A percentile compares a stretch with the other conserved stretches of the same genome.
phyloP scores from a whole-genome alignment of 306 rosid genomes.

The Prunus mira region DNA sequence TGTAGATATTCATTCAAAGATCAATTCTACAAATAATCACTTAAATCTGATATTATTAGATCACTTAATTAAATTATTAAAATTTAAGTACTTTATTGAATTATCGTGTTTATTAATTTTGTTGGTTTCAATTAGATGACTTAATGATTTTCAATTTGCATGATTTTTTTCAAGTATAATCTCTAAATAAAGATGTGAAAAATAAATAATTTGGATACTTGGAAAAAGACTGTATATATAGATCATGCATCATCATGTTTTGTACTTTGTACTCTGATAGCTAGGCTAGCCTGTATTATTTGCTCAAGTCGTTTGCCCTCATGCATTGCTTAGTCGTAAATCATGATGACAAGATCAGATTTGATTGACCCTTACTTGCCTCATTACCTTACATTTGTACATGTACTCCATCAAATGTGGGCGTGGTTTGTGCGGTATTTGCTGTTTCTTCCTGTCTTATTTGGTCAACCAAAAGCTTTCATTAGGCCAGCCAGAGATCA shows the following conservation, averaged over 20 bases:
- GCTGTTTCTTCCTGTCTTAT: background rate
- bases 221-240: background rate
- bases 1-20: no score
- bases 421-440: background rate
- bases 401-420: background rate
- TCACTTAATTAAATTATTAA: no score
- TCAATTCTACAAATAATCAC: accelerated
- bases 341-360: background rate
- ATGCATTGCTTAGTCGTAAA: background rate
- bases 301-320: background rate
- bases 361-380: background rate
- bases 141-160: no score
- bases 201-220: no score
- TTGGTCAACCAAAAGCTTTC: background rate
- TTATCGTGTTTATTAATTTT: no score
- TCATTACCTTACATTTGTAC: background rate
- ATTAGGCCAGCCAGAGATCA: background rate
- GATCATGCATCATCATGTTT: background rate
- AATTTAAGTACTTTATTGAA: no score
- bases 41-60: no score
- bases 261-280: background rate
- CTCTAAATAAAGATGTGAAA: no score
- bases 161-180: no score
- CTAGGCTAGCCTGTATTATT: background rate
- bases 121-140: no score